Base-by-base conservation (phyloP, 768 basidiomycete species). In the Trametes meyenii region DNA sequence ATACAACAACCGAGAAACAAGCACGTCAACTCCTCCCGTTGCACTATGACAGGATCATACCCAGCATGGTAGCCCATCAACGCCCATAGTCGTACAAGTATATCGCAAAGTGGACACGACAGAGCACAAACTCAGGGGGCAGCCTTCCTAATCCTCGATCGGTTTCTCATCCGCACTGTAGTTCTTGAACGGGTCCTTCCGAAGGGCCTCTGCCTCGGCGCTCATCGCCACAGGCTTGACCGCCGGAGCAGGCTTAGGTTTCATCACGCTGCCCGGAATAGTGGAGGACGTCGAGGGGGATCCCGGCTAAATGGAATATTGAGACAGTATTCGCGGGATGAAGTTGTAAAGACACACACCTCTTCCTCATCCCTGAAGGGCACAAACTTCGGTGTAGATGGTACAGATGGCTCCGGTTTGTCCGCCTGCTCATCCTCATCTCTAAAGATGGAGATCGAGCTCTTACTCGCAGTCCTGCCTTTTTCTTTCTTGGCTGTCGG, bases 101-200 rank as follows among this genome's bases (percentile, higher is more conserved):
- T 1, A 14, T 33, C 29, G 3, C 29, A 8, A 8, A 8, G 29
- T 33, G 29, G 8, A 33, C 29, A 33, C 29, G 4, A 8, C 29
- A 33, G 8, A 33, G 29, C 29, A 8, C 8, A 33, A 33, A 33
- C 8, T 8, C 8, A 33, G 29, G 29, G 8, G 12, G 3, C 42
- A 3, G 2, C 16, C 14, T 3, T 33, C 12, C 63, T 53, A 67
- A 17, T 63, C 61, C 5, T 63, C 67, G n/a, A 46, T 19, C 5
- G 64, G 67, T 26, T 54, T 64, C 54, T 67, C 67, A 24, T 63
- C 70, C 21, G 66, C 70, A 16, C 69, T 67, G 72, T 92, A 91
- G 69, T 93, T 92, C 78, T 90, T 92, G 71, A 93, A 74, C 1
- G 91, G 91, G 70, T 92, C 88, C 66, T 84, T 89, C 61, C 90